Conservation (phyloP, 2,329 filamentous ascomycete species). For the Drechslerella stenobrocha region DNA sequence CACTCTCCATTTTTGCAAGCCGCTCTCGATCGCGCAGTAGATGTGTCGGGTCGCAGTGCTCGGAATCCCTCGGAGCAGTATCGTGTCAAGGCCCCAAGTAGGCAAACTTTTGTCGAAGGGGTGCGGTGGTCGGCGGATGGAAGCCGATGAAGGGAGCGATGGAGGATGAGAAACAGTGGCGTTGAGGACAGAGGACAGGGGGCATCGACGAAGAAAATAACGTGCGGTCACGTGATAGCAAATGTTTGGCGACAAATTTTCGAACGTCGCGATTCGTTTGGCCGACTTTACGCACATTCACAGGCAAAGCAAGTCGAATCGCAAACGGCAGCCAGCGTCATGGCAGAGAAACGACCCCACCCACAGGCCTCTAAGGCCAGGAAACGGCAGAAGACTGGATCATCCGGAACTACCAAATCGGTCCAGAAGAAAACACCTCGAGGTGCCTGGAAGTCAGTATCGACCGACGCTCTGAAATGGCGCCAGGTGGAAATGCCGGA, state of each 20-base stretch:
- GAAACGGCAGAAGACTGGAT: slow-evolving; percentile 28
- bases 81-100: background rate
- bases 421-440: background rate
- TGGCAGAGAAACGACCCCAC: slow-evolving; percentile 42
- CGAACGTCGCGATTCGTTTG: background rate
- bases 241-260: slow-evolving; percentile 36
- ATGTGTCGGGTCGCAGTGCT: background rate
- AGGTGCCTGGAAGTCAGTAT: slow-evolving; percentile 46
- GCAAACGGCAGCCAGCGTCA: background rate
- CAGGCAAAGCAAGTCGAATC: background rate
- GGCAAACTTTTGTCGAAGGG: background rate
- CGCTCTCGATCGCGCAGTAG: background rate
- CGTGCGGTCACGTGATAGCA: slow-evolving; percentile 25
- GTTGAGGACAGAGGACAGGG: background rate
- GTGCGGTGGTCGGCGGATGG: background rate
- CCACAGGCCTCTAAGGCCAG: slow-evolving; percentile 32
- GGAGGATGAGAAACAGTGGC: background rate
- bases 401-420: slow-evolving; percentile 7
- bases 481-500: slow-evolving; percentile 70
- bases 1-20: slow-evolving; percentile 53
- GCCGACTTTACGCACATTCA: background rate
- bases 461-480: slow-evolving; percentile 64
- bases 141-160: background rate
- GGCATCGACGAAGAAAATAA: slow-evolving; percentile 3
- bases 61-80: no score